Evolutionary conservation across 2,329 filamentous ascomycete genomes (phyloP), one percentile per base, ranked within the genome.

Genomic region (Pyrenophora graminea): DNA sequence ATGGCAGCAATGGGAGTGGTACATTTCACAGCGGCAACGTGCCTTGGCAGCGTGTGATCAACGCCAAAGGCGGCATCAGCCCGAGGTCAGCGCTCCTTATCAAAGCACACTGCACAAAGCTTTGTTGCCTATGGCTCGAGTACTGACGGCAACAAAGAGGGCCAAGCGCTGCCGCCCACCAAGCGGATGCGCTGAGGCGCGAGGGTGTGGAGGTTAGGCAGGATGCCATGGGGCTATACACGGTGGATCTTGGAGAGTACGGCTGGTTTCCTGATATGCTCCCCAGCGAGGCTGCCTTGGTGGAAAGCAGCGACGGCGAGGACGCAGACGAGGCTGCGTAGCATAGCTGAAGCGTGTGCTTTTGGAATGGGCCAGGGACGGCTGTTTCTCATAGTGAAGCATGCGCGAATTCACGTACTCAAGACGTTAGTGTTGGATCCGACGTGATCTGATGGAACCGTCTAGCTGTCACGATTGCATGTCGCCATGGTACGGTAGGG

Each of bases 1-100:
- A 78, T 55, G 67, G 72, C 47, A 75, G 71, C 31, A 74, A 74
- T 38, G 71, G 75, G 45, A 64, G 56, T 72, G 55, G 69, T 33
- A 64, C 76, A 50, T 95, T 88, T 76, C 87, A 96, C 71, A 79
- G 82, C 52, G 79, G 78, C 19, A 97, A 88, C 59, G 93, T 97
- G 3, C 93, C 93, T 0, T 97, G 93, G 93, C 93, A 97, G 77
- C 81, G 94, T 51, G 90, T 97, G 53, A 88, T 97, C 69, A 96
- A 93, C 72, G 78, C 90, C 12, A 93, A 89, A 74, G 92, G 93
- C 18, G 79, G 85, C 52, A 95, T 97, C 61, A 96, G 91, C 38
- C 89, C 89, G 6, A 84, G 92, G 90, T 93, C 67, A 61, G 77
- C 70, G 42, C 32, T 34, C 39, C 23, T 53, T 48, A 43, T 53